phyloP scores from a whole-genome alignment of 202 grass and related monocot genomes.

The Saccharum hybrid region DNA sequence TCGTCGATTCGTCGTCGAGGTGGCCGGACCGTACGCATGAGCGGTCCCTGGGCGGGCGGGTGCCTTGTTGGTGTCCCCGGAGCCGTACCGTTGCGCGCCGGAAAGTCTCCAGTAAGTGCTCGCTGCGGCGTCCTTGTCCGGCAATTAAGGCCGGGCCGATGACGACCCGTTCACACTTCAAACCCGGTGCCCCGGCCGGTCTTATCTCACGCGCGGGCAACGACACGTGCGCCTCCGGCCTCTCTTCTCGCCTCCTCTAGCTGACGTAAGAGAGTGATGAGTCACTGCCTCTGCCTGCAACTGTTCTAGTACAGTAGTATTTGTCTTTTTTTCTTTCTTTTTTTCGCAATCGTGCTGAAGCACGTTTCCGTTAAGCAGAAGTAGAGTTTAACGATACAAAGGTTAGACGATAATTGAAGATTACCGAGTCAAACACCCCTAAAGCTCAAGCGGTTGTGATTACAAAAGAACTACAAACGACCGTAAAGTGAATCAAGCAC shows the following conservation, averaged over 20 bases:
- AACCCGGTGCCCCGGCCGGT: not conserved
- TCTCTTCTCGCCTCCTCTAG: not conserved
- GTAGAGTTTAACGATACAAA: too few relatives aligned
- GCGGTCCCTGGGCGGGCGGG: not conserved
- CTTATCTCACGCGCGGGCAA: not conserved
- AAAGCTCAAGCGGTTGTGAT: too few relatives aligned
- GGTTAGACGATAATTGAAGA: too few relatives aligned
- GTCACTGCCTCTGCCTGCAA: not conserved
- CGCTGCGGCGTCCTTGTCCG: slow-evolving; percentile 39
- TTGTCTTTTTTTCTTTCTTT: too few relatives aligned
- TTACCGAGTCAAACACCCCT: too few relatives aligned
- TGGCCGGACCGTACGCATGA: slow-evolving; percentile 8
- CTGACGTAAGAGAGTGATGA: too few relatives aligned
- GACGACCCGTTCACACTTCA: slow-evolving; percentile 31
- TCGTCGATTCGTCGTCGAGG: not conserved
- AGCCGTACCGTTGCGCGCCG: not conserved
- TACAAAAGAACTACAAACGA: too few relatives aligned
- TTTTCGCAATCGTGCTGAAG: too few relatives aligned
- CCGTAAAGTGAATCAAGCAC: too few relatives aligned
- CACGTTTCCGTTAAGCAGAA: too few relatives aligned
- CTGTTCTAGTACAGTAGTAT: not conserved
- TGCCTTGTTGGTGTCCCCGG: slow-evolving; percentile 1
- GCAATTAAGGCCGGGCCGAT: slow-evolving; percentile 17
- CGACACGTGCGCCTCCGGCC: not conserved
- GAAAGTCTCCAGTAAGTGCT: slow-evolving; percentile 10